Conservation (phyloP, 1,284 basidiomycete species). For the Pyrrhoderma lamaoense region DNA sequence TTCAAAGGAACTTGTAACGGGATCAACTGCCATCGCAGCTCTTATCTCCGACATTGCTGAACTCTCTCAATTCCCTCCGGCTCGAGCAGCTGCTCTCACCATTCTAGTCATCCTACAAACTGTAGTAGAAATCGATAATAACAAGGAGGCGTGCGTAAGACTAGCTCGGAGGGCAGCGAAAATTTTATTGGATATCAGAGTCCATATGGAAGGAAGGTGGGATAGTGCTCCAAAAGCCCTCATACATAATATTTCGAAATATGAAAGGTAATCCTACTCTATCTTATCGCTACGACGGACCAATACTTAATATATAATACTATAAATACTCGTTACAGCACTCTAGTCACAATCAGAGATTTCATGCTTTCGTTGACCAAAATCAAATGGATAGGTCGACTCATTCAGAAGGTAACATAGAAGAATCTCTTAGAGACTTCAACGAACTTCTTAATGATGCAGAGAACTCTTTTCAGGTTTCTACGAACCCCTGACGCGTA, state of each 20-base stretch:
- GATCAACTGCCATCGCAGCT: constrained; percentile 9
- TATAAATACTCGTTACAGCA: constrained; percentile 26
- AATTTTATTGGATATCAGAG: constrained; percentile 38
- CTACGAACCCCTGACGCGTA: neutral
- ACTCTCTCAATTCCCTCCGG: constrained; percentile 21
- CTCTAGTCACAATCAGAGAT: constrained; percentile 31
- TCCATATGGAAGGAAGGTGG: constrained; percentile 42
- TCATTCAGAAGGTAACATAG: constrained; percentile 36
- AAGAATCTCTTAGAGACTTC: constrained; percentile 31
- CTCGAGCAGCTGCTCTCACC: constrained; percentile 20
- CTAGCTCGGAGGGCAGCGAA: constrained; percentile 39
- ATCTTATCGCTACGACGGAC: neutral
- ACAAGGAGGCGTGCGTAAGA: constrained; percentile 36
- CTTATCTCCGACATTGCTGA: constrained; percentile 13
- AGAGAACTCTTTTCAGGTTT: constrained; percentile 40
- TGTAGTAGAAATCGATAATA: constrained; percentile 36
- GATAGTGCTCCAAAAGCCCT: constrained; percentile 37
- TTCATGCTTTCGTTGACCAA: constrained; percentile 35
- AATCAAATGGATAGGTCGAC: constrained; percentile 35
- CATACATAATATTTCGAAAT: constrained; percentile 36
- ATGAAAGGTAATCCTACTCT: constrained; percentile 32
- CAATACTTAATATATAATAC: neutral
- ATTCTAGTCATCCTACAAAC: constrained; percentile 35
- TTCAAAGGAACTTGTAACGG: constrained; percentile 7
- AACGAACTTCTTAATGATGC: constrained; percentile 36